These are phyloP conservation scores for Coemansia sp. DNA, from an alignment of 192 early-diverging fungal species.

Conservation along the genomic window DNA sequence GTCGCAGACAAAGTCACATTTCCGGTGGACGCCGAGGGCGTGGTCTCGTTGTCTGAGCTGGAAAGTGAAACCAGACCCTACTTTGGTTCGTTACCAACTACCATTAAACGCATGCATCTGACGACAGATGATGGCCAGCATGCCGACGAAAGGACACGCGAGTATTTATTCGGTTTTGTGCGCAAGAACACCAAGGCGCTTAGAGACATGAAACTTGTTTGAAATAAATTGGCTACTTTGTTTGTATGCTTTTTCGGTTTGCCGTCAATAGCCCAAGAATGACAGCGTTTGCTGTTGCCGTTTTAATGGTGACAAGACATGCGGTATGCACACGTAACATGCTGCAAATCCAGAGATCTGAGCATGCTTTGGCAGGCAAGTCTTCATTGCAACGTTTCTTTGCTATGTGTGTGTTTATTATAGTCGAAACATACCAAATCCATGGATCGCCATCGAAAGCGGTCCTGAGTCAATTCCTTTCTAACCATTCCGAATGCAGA, in stretches of 20 bases:
- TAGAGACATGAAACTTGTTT: neutral
- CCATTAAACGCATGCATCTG: neutral
- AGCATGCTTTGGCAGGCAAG: no score
- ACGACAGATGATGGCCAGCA: neutral
- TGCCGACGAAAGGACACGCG: neutral
- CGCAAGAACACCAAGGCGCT: neutral
- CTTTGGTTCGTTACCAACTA: neutral
- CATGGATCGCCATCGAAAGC: no score
- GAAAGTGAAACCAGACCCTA: neutral
- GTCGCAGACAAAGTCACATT: neutral
- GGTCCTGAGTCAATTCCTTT: no score
- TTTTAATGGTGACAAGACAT: no score
- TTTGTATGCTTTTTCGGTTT: neutral
- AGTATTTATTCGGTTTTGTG: neutral
- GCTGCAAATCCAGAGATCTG: no score
- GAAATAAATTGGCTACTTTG: neutral
- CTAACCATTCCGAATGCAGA: no score
- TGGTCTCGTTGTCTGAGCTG: neutral
- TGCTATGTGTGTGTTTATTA: no score
- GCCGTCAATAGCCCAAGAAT: no score
- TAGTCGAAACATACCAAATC: no score
- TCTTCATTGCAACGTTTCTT: no score
- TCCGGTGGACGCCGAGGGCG: neutral
- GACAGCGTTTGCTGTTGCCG: no score
- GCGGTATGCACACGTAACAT: no score